Percentiles rank a stretch among this genome's conserved stretches.
These are phyloP conservation scores for Trichoderma aggressivum DNA, from an alignment of 2,329 filamentous ascomycete genomes.

Conservation along the genomic window DNA sequence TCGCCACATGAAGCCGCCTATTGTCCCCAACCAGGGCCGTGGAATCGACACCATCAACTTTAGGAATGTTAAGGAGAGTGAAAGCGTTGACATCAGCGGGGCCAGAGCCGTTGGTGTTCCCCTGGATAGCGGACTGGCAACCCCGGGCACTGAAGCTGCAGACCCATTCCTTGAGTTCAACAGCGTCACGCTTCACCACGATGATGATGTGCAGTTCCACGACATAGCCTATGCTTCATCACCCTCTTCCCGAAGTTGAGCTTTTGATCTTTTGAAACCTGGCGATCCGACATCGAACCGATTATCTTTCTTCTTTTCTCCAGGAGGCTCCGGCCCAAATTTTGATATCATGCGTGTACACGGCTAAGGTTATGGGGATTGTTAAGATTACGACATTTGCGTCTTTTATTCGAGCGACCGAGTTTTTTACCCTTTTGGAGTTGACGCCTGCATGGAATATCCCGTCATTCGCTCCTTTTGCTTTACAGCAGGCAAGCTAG, in stretches of 20 bases:
- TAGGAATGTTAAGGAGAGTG: slow-evolving; percentile 94
- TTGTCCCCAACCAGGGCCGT: slow-evolving; percentile 85
- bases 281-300: not conserved
- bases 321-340: not conserved
- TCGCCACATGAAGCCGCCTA: slow-evolving; percentile 95
- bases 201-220: slow-evolving; percentile 68
- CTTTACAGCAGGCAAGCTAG: slow-evolving; percentile 1
- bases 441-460: not conserved
- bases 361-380: slow-evolving; percentile 5
- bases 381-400: slow-evolving; percentile 14
- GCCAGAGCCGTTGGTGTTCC: slow-evolving; percentile 72
- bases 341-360: slow-evolving; percentile 17
- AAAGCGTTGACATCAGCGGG: slow-evolving; percentile 81
- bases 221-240: slow-evolving; percentile 23
- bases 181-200: slow-evolving; percentile 94
- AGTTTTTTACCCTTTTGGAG: not conserved
- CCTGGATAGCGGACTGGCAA: slow-evolving; percentile 78
- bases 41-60: slow-evolving; percentile 96
- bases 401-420: slow-evolving; percentile 9
- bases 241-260: not conserved
- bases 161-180: slow-evolving; percentile 99
- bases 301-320: not conserved
- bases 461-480: slow-evolving; percentile 2
- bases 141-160: slow-evolving; percentile 73
- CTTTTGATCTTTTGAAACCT: not conserved